These are phyloP conservation scores for Neofusicoccum cordaticola DNA, from an alignment of 2,329 filamentous ascomycete genomes.

Conservation along the genomic window DNA sequence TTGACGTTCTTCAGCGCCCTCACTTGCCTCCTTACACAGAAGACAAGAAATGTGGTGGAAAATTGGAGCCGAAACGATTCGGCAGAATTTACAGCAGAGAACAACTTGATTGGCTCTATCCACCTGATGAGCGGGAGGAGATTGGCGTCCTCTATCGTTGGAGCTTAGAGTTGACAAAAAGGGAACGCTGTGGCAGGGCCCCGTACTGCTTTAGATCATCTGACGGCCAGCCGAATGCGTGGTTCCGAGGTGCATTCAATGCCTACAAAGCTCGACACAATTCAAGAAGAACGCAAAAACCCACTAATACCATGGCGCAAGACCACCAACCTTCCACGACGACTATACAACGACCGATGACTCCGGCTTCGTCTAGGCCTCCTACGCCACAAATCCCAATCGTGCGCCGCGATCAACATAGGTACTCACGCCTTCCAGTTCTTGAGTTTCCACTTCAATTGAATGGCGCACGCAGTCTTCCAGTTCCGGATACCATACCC, in stretches of 20 bases:
- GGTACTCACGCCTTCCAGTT: not conserved
- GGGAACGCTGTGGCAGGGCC: not conserved
- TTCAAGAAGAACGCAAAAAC: not conserved
- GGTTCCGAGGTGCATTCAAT: not conserved
- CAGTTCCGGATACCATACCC: not conserved
- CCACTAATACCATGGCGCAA: not conserved
- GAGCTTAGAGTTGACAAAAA: not conserved
- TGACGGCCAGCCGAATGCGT: not conserved
- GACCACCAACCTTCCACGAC: not conserved
- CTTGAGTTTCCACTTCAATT: not conserved
- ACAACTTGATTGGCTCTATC: not conserved
- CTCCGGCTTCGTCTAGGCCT: not conserved
- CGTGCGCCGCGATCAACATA: not conserved
- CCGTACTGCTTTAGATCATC: not conserved
- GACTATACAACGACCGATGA: not conserved
- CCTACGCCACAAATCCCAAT: not conserved
- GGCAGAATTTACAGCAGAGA: not conserved
- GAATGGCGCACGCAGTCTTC: not conserved
- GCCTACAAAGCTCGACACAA: not conserved
- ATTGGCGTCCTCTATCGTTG: not conserved
- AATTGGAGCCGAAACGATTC: not conserved
- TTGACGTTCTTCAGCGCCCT: too few relatives aligned
- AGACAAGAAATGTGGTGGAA: too few relatives aligned
- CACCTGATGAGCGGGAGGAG: not conserved
- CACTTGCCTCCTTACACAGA: too few relatives aligned